A percentile compares a stretch with the other conserved stretches of the same genome.
phyloP scores from a whole-genome alignment of 2,329 filamentous ascomycete genomes.

The Ilyonectria destructans region DNA sequence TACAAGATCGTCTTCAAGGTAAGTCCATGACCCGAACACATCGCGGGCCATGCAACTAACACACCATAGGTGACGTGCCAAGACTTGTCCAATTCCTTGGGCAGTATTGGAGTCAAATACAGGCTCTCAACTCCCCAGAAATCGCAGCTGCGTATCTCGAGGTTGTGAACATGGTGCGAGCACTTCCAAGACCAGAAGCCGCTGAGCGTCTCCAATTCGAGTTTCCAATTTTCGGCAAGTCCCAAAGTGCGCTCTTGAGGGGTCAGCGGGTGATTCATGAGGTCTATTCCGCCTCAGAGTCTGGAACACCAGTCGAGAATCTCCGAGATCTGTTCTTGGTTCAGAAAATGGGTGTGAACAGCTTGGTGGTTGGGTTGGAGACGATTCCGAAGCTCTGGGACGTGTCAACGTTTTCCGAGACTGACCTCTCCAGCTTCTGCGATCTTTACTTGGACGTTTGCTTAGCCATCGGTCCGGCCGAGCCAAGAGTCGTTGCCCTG shows the following conservation, averaged over 20 bases:
- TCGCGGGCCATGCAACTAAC: slow-evolving; percentile 28
- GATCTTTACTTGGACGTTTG: slow-evolving; percentile 62
- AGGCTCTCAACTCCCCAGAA: slow-evolving; percentile 56
- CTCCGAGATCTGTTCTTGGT: slow-evolving; percentile 51
- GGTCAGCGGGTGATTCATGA: slow-evolving; percentile 56
- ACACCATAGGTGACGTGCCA: slow-evolving; percentile 53
- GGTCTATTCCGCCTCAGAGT: slow-evolving; percentile 54
- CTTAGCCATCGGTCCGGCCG: slow-evolving; percentile 56
- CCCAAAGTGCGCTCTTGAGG: slow-evolving; percentile 58
- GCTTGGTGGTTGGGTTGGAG: slow-evolving; percentile 57
- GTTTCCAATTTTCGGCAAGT: slow-evolving; percentile 33
- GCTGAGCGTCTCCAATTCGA: slow-evolving; percentile 42
- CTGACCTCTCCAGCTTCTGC: slow-evolving; percentile 55
- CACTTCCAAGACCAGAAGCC: slow-evolving; percentile 46
- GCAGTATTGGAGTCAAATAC: slow-evolving; percentile 44
- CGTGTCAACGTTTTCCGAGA: slow-evolving; percentile 45
- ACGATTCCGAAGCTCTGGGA: slow-evolving; percentile 53
- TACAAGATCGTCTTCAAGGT: slow-evolving; percentile 61
- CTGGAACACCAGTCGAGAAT: slow-evolving; percentile 40
- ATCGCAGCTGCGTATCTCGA: slow-evolving; percentile 64
- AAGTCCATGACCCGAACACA: slow-evolving; percentile 45
- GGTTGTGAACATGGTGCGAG: slow-evolving; percentile 61
- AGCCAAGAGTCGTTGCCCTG: slow-evolving; percentile 65
- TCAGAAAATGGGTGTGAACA: slow-evolving; percentile 51
- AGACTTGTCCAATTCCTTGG: slow-evolving; percentile 52